Conservation (phyloP, 2,329 filamentous ascomycete genomes). For the Verticillium isaacii region DNA sequence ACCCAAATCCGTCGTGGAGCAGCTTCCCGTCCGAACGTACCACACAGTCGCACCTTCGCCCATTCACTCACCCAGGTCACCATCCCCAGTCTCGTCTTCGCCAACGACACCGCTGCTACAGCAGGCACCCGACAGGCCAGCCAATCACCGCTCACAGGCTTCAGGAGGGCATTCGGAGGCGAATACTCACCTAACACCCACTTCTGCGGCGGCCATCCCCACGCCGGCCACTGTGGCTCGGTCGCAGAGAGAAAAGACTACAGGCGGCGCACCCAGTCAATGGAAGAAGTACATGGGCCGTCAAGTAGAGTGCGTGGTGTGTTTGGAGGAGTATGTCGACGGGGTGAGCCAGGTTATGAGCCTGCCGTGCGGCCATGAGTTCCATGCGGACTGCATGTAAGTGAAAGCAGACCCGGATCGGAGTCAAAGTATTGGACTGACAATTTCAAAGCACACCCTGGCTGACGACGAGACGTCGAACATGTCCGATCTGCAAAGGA, state of each 20-base stretch:
- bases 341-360: slow-evolving; percentile 96
- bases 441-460: slow-evolving; percentile 71
- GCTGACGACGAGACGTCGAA: slow-evolving; percentile 89
- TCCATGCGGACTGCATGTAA: slow-evolving; percentile 98
- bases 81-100: slow-evolving; percentile 61
- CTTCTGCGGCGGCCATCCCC: slow-evolving; percentile 27
- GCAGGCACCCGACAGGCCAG: slow-evolving; percentile 18
- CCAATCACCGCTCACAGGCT: neutral
- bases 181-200: neutral
- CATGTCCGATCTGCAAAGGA: slow-evolving; percentile 98
- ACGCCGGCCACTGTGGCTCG: slow-evolving; percentile 24
- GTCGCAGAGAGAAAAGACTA: slow-evolving; percentile 44
- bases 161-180: neutral
- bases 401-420: slow-evolving; percentile 60
- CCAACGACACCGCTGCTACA: slow-evolving; percentile 79
- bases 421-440: slow-evolving; percentile 64
- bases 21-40: slow-evolving; percentile 91
- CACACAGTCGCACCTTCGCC: slow-evolving; percentile 71
- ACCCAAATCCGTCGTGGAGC: slow-evolving; percentile 94
- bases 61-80: slow-evolving; percentile 48
- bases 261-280: slow-evolving; percentile 39
- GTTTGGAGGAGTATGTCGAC: slow-evolving; percentile 92
- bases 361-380: slow-evolving; percentile 94
- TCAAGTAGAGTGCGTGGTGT: slow-evolving; percentile 89
- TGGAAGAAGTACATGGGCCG: slow-evolving; percentile 65